phyloP scores from a whole-genome alignment of 1,284 basidiomycete species.

The Boletus semigastroideus region DNA sequence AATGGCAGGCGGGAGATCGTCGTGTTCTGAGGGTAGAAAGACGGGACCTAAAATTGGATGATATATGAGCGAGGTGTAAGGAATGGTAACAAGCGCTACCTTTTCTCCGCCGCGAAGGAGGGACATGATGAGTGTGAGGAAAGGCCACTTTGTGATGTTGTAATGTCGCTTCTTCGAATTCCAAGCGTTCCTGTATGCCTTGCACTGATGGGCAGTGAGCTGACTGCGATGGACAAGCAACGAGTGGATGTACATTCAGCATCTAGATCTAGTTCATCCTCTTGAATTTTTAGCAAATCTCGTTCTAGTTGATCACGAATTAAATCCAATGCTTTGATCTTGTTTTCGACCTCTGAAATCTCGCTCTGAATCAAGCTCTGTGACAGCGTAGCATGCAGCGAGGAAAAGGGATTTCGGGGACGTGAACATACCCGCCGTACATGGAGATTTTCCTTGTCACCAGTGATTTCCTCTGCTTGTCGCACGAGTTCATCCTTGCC shows the following conservation, averaged over 20 bases:
- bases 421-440: conserved; percentile 72
- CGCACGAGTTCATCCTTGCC: conserved; percentile 80
- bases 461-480: conserved; percentile 81
- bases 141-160: conserved; percentile 35
- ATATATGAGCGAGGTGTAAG: conserved; percentile 14
- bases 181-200: conserved; percentile 82
- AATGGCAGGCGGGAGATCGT: conserved; percentile 89
- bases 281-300: conserved; percentile 84
- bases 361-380: conserved; percentile 83
- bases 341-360: conserved; percentile 82
- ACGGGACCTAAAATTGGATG: conserved; percentile 65
- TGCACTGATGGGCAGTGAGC: conserved; percentile 54
- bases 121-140: conserved; percentile 46
- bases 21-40: conserved; percentile 96
- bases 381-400: conserved; percentile 16
- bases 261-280: conserved; percentile 94
- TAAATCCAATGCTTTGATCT: conserved; percentile 83
- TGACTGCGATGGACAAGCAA: background rate
- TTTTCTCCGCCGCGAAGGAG: conserved; percentile 73
- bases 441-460: conserved; percentile 88
- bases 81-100: conserved; percentile 40
- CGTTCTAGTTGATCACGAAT: conserved; percentile 82
- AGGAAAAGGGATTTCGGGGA: conserved; percentile 7
- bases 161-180: conserved; percentile 56
- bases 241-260: conserved; percentile 75